Evolutionary conservation across 192 early-diverging fungal species (phyloP).

Genomic region (Coemansia pectinata): DNA sequence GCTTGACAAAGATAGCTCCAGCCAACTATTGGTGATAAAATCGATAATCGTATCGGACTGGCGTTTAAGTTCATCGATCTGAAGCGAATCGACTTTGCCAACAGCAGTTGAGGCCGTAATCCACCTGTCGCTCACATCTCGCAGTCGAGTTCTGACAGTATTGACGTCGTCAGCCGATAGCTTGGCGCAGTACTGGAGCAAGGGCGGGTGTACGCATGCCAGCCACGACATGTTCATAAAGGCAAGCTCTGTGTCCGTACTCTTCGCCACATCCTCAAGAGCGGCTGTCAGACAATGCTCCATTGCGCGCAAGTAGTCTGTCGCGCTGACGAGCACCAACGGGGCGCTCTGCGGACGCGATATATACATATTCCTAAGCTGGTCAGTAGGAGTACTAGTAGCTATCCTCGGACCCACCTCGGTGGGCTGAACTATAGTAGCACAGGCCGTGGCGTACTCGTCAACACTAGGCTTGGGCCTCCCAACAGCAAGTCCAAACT

Average conservation of each 20-base stretch:
- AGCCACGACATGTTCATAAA: conserved; percentile 16
- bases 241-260: not conserved
- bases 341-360: not conserved
- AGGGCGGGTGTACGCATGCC: conserved; percentile 13
- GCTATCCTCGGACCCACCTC: not conserved
- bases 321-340: conserved; percentile 4
- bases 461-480: conserved; percentile 22
- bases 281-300: conserved; percentile 3
- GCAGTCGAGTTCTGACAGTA: not conserved
- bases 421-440: not conserved
- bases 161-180: not conserved
- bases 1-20: not conserved
- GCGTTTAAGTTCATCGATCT: not conserved
- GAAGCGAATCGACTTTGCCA: not conserved
- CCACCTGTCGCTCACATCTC: conserved; percentile 10
- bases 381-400: conserved; percentile 15
- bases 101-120: not conserved
- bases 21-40: conserved; percentile 13
- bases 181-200: conserved; percentile 14
- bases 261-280: not conserved
- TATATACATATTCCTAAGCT: conserved; percentile 17
- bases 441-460: conserved; percentile 36
- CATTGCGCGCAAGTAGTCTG: conserved; percentile 16
- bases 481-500: conserved; percentile 13
- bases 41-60: not conserved